phyloP scores from a whole-genome alignment of 495 filamentous ascomycete genomes.

The Oidiodendron maius region DNA sequence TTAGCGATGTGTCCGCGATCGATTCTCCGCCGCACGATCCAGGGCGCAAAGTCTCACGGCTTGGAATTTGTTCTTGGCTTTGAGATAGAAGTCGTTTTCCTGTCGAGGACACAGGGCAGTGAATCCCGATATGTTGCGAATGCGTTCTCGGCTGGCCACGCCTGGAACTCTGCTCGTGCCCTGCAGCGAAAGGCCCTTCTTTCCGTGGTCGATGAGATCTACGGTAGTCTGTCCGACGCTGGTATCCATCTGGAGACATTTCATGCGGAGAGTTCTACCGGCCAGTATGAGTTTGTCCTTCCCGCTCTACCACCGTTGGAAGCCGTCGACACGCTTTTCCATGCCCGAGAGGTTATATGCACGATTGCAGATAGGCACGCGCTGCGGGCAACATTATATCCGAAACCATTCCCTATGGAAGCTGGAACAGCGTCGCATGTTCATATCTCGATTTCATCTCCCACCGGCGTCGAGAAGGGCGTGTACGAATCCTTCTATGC shows the following conservation, averaged over 20 bases:
- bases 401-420: slow-evolving; percentile 55
- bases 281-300: slow-evolving; percentile 80
- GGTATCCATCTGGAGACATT: slow-evolving; percentile 68
- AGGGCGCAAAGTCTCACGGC: slow-evolving; percentile 38
- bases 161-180: slow-evolving; percentile 53
- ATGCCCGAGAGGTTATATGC: slow-evolving; percentile 63
- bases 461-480: slow-evolving; percentile 25
- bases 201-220: slow-evolving; percentile 58
- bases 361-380: slow-evolving; percentile 50
- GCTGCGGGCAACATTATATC: slow-evolving; percentile 70
- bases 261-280: slow-evolving; percentile 68
- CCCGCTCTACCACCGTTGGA: slow-evolving; percentile 55
- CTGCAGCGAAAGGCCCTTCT: slow-evolving; percentile 50
- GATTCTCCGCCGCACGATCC: slow-evolving; percentile 44
- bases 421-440: slow-evolving; percentile 62
- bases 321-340: slow-evolving; percentile 68
- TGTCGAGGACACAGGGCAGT: slow-evolving; percentile 33
- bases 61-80: slow-evolving; percentile 62
- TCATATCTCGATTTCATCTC: slow-evolving; percentile 56
- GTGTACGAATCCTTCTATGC: slow-evolving; percentile 52
- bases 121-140: slow-evolving; percentile 15
- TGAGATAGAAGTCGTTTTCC: slow-evolving; percentile 77
- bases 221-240: slow-evolving; percentile 45
- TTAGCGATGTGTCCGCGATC: slow-evolving; percentile 53
- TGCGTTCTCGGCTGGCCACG: slow-evolving; percentile 38